Conservation (phyloP, 2,329 filamentous ascomycete genomes). For the Cladophialophora chaetospira region DNA sequence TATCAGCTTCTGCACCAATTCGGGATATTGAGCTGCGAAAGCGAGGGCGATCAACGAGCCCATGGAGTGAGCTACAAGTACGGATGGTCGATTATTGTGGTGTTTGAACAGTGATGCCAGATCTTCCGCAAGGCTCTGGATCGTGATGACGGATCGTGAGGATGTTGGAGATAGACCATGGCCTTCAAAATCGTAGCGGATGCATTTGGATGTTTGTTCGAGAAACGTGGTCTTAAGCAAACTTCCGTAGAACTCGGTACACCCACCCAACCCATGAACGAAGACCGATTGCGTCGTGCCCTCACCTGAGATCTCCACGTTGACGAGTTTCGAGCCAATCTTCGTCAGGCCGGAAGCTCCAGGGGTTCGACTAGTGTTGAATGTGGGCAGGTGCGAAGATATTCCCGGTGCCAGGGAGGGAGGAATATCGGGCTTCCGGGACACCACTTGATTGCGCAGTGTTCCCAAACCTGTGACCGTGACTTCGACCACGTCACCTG, state of each 20-base stretch:
- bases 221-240: constrained; percentile 41
- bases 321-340: constrained; percentile 40
- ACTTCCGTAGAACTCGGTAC: constrained; percentile 49
- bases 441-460: constrained; percentile 44
- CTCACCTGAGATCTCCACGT: constrained; percentile 40
- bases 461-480: constrained; percentile 45
- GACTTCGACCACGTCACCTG: constrained; percentile 43
- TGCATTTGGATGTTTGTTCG: constrained; percentile 37
- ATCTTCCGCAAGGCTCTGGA: constrained; percentile 49
- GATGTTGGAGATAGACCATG: constrained; percentile 58
- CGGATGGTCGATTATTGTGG: constrained; percentile 39
- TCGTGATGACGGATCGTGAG: constrained; percentile 45
- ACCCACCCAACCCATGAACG: constrained; percentile 58
- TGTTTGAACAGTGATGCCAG: constrained; percentile 39
- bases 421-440: constrained; percentile 1
- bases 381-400: background rate
- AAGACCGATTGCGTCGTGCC: constrained; percentile 45
- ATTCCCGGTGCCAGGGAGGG: background rate
- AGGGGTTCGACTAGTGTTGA: constrained; percentile 38
- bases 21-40: constrained; percentile 45
- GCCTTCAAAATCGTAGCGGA: constrained; percentile 59
- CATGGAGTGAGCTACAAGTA: constrained; percentile 55
- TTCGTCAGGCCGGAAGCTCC: constrained; percentile 33
- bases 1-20: constrained; percentile 47
- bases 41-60: constrained; percentile 52